Evolutionary conservation across 495 filamentous ascomycete species (phyloP).

Genomic region (Penicillium nucicola): DNA sequence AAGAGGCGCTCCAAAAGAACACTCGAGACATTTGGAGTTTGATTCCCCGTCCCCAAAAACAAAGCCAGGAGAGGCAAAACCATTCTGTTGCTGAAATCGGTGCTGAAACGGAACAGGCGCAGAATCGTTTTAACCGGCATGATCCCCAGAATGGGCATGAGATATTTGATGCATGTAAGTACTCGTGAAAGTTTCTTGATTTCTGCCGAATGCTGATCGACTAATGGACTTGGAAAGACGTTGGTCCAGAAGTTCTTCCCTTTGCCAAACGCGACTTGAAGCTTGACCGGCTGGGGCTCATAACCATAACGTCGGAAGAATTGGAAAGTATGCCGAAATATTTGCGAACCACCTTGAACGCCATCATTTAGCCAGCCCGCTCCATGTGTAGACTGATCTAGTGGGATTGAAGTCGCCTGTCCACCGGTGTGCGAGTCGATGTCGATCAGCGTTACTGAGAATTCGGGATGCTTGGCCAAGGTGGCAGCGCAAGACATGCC

Average conservation of each 20-base stretch:
- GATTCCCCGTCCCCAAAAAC: slow-evolving; percentile 77
- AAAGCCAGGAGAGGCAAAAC: slow-evolving; percentile 72
- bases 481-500: slow-evolving; percentile 71
- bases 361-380: slow-evolving; percentile 81
- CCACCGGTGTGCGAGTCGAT: slow-evolving; percentile 67
- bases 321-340: slow-evolving; percentile 79
- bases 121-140: slow-evolving; percentile 70
- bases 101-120: slow-evolving; percentile 66
- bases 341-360: slow-evolving; percentile 75
- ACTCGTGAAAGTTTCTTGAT: slow-evolving; percentile 64
- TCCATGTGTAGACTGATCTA: slow-evolving; percentile 65
- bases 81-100: slow-evolving; percentile 72
- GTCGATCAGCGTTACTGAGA: slow-evolving; percentile 73
- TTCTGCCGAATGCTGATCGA: slow-evolving; percentile 60
- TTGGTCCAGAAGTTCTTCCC: slow-evolving; percentile 79
- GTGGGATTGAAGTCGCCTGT: slow-evolving; percentile 73
- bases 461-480: slow-evolving; percentile 70
- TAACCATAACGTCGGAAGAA: slow-evolving; percentile 71
- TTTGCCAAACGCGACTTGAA: slow-evolving; percentile 82
- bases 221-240: slow-evolving; percentile 67
- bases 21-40: slow-evolving; percentile 71
- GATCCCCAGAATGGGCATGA: slow-evolving; percentile 68
- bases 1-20: slow-evolving; percentile 75
- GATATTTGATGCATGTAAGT: slow-evolving; percentile 64
- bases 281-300: slow-evolving; percentile 63